phyloP scores from a whole-genome alignment of 2,329 filamentous ascomycete species.

The Phialophora verrucosa region DNA sequence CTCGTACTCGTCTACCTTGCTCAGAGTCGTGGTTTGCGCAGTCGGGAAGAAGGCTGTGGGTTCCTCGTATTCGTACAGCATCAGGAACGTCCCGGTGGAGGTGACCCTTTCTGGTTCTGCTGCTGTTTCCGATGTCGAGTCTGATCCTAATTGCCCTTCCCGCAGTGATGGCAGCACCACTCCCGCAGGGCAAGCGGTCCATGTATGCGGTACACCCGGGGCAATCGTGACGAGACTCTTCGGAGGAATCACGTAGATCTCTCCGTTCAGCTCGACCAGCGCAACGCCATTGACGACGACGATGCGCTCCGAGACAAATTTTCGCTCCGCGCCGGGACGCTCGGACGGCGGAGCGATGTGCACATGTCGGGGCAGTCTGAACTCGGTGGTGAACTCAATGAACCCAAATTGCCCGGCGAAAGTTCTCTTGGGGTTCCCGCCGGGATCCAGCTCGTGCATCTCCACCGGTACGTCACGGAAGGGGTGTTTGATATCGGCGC shows the following conservation, averaged over 20 bases:
- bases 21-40: slow-evolving; percentile 22
- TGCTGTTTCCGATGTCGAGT: not conserved
- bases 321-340: not conserved
- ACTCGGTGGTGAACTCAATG: slow-evolving; percentile 34
- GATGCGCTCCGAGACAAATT: slow-evolving; percentile 30
- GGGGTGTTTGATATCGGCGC: slow-evolving; percentile 31
- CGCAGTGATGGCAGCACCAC: slow-evolving; percentile 19
- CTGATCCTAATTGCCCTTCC: not conserved
- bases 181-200: slow-evolving; percentile 32
- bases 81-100: slow-evolving; percentile 31
- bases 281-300: slow-evolving; percentile 31
- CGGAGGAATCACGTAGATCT: slow-evolving; percentile 33
- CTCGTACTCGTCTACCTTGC: slow-evolving; percentile 25
- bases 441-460: slow-evolving; percentile 33
- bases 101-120: not conserved
- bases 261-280: slow-evolving; percentile 30
- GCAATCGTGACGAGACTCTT: slow-evolving; percentile 31
- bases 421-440: slow-evolving; percentile 9
- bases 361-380: slow-evolving; percentile 32
- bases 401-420: slow-evolving; percentile 32
- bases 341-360: slow-evolving; percentile 27
- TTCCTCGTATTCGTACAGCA: slow-evolving; percentile 35
- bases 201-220: slow-evolving; percentile 33
- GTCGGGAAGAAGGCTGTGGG: slow-evolving; percentile 33
- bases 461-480: slow-evolving; percentile 32